Base-by-base conservation (phyloP, 2,329 filamentous ascomycete genomes). In the Sarocladiaceae sp. region DNA sequence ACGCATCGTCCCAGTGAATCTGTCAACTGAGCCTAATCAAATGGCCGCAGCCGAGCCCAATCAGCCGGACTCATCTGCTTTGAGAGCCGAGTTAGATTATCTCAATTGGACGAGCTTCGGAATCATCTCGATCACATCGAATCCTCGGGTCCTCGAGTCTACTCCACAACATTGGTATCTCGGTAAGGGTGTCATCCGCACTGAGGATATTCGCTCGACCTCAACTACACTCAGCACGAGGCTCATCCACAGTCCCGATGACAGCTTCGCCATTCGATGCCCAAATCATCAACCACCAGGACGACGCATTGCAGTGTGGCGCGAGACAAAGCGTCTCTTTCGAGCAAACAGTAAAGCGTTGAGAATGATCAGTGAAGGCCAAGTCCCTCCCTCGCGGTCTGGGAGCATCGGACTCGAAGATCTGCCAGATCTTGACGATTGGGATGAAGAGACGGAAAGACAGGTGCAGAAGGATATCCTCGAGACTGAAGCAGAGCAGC, bases 401-500 rank as follows among this genome's bases (percentile, higher is more conserved):
- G 60, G 72, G 7, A 70, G 70, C 3, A 66, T 73, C 23, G 76
- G 73, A 49, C 43, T 61, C 5, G 51, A 51, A n/a, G 58, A 61
- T 31, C 33, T 63, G 3, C 50, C n/a, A 9, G n/a, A n/a, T 21
- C 40, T 57, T 6, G 57, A 60, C 4, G 54, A 54, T 3, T 45
- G 55, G 3, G 81, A 85, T 52, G 67, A 73, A 10, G 70, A 76
- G 27, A 82, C 77, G 0, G 74, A 72, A 66, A 63, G 62, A 33
- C 82, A 86, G 54, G 82, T 85, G 9, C 10, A 21, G 4, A 70
- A 82, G 35, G 64, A 74, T 23, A 11, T 11, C 16, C 34, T 7
- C 10, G 37, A 41, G 23, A 15, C n/a, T 12, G 79, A 83, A 48
- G 61, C 65, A 32, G 62, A 66, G 43, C 64, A 68, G 34, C 58